Evolutionary conservation across 495 filamentous ascomycete species (phyloP).

Genomic region (Collariella sp.): DNA sequence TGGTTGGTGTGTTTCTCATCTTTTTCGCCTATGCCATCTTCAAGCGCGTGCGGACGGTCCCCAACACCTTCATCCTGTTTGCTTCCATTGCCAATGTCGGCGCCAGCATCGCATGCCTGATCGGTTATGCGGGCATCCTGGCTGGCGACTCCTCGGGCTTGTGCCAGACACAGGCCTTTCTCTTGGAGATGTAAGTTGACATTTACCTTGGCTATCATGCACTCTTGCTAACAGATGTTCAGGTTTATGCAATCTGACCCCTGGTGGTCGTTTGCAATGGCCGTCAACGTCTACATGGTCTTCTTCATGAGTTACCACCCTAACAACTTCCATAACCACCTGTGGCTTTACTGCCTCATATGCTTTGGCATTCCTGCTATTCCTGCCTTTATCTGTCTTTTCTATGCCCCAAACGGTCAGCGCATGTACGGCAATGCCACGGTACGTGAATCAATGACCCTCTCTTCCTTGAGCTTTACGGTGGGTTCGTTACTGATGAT

Average conservation of each 20-base stretch:
- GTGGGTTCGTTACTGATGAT: not conserved
- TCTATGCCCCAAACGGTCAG: constrained; percentile 37
- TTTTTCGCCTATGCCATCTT: constrained; percentile 58
- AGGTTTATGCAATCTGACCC: constrained; percentile 54
- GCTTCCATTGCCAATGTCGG: constrained; percentile 76
- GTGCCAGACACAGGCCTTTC: constrained; percentile 69
- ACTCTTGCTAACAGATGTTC: constrained; percentile 4
- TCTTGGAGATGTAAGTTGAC: constrained; percentile 52
- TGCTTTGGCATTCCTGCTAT: constrained; percentile 72
- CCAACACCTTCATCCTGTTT: constrained; percentile 75
- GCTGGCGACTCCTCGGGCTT: constrained; percentile 45
- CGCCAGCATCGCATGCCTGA: constrained; percentile 67
- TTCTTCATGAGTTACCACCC: constrained; percentile 68
- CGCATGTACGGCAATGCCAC: constrained; percentile 67
- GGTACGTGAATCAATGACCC: constrained; percentile 19
- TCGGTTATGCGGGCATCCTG: constrained; percentile 47
- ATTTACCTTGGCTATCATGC: constrained; percentile 38
- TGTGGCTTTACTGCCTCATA: constrained; percentile 58
- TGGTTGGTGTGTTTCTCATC: constrained; percentile 60
- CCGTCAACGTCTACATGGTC: constrained; percentile 75
- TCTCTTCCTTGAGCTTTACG: not conserved
- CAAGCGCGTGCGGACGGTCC: constrained; percentile 58
- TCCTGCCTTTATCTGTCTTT: constrained; percentile 58
- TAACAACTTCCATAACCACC: constrained; percentile 52
- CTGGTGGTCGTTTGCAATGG: constrained; percentile 66